These are phyloP conservation scores for Ogataea degrootiae DNA, from an alignment of 805 yeast species.

Conservation along the genomic window DNA sequence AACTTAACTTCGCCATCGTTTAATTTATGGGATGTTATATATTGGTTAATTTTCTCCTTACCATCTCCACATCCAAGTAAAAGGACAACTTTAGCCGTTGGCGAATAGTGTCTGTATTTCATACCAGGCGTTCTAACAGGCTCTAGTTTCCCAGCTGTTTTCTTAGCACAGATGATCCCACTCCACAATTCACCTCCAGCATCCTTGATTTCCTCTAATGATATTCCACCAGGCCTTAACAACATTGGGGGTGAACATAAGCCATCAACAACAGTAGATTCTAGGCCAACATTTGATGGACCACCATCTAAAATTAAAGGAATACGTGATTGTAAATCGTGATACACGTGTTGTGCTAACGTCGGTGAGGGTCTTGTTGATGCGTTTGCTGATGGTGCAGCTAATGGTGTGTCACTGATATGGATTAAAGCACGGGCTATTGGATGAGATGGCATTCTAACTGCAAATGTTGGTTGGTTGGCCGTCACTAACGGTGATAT, in stretches of 20 bases:
- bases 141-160: constrained; percentile 59
- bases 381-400: constrained; percentile 98
- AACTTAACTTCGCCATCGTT: constrained; percentile 27
- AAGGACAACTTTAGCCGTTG: constrained; percentile 74
- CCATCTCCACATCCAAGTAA: constrained; percentile 51
- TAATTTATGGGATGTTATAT: constrained; percentile 4
- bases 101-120: constrained; percentile 96
- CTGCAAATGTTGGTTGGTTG: constrained; percentile 86
- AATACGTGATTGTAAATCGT: constrained; percentile 74
- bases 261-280: constrained; percentile 93
- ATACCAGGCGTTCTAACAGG: constrained; percentile 92
- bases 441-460: constrained; percentile 81
- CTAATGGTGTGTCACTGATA: constrained; percentile 79
- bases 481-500: constrained; percentile 79
- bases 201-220: constrained; percentile 64
- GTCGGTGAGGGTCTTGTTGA: constrained; percentile 96
- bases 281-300: constrained; percentile 80
- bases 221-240: constrained; percentile 91
- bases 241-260: constrained; percentile 78
- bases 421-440: constrained; percentile 89
- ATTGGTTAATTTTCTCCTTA: constrained; percentile 9
- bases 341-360: constrained; percentile 74
- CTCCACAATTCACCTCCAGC: constrained; percentile 70
- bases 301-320: constrained; percentile 93
- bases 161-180: constrained; percentile 57